A percentile compares a stretch with the other conserved stretches of the same genome.
phyloP scores from a whole-genome alignment of 768 basidiomycete genomes.

The Daedaleopsis sinensis region DNA sequence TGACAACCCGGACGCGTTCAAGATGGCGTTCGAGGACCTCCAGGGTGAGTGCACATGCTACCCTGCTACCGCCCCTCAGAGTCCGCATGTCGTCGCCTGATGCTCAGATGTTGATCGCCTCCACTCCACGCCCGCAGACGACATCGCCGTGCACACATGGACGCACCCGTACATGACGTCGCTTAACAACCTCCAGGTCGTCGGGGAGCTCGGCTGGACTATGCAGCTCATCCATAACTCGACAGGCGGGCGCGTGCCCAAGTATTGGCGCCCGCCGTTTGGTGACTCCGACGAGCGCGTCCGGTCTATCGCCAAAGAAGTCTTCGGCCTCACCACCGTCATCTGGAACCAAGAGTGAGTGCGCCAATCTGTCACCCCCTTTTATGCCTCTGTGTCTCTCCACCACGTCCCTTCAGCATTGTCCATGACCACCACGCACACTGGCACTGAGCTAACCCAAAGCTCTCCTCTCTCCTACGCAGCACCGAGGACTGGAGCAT shows the following conservation, averaged over 20 bases:
- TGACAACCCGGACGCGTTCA: slow-evolving; percentile 56
- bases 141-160: slow-evolving; percentile 46
- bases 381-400: too few species aligned
- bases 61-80: neutral
- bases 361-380: too few species aligned
- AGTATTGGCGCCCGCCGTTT: slow-evolving; percentile 89
- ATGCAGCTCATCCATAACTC: slow-evolving; percentile 55
- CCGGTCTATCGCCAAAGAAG: slow-evolving; percentile 80
- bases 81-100: neutral
- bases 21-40: slow-evolving; percentile 46
- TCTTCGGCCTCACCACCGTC: slow-evolving; percentile 82
- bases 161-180: slow-evolving; percentile 55
- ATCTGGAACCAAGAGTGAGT: slow-evolving; percentile 90
- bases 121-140: slow-evolving; percentile 32
- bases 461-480: too few species aligned
- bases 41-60: slow-evolving; percentile 9
- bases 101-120: neutral
- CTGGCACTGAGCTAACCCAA: too few species aligned
- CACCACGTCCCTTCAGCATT: too few species aligned
- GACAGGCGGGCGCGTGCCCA: slow-evolving; percentile 66
- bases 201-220: slow-evolving; percentile 55
- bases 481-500: slow-evolving; percentile 83
- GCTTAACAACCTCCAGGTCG: slow-evolving; percentile 44
- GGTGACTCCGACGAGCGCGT: slow-evolving; percentile 87
- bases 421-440: too few species aligned